These are phyloP conservation scores for Heterobasidion occidentale DNA, from an alignment of 1,284 basidiomycete species.

Conservation along the genomic window DNA sequence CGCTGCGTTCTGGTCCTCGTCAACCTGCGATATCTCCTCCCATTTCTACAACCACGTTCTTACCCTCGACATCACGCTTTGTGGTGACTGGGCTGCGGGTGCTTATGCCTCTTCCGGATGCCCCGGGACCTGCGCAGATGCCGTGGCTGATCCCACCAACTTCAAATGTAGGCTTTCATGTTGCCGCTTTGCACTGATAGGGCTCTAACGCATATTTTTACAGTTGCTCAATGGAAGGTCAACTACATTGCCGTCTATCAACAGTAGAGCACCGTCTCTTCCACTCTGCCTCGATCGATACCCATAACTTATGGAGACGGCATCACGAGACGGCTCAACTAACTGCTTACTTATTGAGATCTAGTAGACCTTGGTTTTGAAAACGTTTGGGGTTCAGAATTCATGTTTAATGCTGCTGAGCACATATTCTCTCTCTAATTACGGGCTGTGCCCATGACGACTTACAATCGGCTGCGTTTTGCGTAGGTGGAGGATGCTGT, in stretches of 20 bases:
- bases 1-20: slow-evolving; percentile 53
- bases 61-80: slow-evolving; percentile 58
- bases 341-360: background rate
- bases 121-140: slow-evolving; percentile 60
- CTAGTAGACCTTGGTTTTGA: background rate
- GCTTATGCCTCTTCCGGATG: slow-evolving; percentile 52
- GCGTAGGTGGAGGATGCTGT: background rate
- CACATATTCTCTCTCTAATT: background rate
- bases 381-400: background rate
- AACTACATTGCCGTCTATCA: slow-evolving; percentile 32
- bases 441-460: background rate
- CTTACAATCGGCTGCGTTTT: background rate
- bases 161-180: slow-evolving; percentile 41
- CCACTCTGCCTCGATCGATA: background rate
- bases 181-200: background rate
- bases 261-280: slow-evolving; percentile 1
- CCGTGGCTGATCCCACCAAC: slow-evolving; percentile 57
- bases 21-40: slow-evolving; percentile 52
- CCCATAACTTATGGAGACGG: background rate
- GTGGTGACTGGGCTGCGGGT: slow-evolving; percentile 61
- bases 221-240: slow-evolving; percentile 19
- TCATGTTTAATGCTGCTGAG: background rate
- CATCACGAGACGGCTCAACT: background rate
- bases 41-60: slow-evolving; percentile 61
- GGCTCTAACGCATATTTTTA: background rate